Conservation (phyloP, 2,329 filamentous ascomycete genomes). For the Penicillium sp. region DNA sequence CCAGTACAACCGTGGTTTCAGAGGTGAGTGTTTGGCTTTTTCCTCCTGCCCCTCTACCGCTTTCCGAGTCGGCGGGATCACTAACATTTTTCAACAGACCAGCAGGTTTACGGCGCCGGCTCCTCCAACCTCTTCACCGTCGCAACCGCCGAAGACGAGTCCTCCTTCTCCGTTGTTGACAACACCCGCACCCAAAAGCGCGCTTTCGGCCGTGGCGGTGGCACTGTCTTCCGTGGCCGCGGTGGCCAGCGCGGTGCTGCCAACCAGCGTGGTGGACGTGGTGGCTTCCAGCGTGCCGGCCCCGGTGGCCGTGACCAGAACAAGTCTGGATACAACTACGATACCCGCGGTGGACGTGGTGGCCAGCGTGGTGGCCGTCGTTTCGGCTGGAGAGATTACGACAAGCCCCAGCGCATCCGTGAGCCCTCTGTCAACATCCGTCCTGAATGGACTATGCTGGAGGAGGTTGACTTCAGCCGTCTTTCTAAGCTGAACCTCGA, state of each 20-base stretch:
- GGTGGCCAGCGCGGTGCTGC: constrained; percentile 71
- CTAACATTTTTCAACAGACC: constrained; percentile 59
- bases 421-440: constrained; percentile 96
- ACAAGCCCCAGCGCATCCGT: constrained; percentile 95
- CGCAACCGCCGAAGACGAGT: constrained; percentile 91
- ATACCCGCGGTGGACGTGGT: constrained; percentile 68
- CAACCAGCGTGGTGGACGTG: constrained; percentile 70
- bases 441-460: constrained; percentile 89
- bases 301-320: constrained; percentile 67
- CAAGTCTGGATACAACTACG: constrained; percentile 59
- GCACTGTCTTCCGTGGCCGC: constrained; percentile 81
- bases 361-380: constrained; percentile 71
- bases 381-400: constrained; percentile 98
- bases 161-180: constrained; percentile 96
- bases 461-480: constrained; percentile 98
- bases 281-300: constrained; percentile 71
- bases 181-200: constrained; percentile 89
- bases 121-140: constrained; percentile 85
- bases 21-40: constrained; percentile 61
- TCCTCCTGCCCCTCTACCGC: constrained; percentile 1
- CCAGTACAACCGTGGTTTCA: constrained; percentile 90
- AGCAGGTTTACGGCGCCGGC: constrained; percentile 94
- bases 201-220: constrained; percentile 79
- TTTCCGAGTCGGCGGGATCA: constrained; percentile 2
- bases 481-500: constrained; percentile 95